These are phyloP conservation scores for Penicillium sp. DNA, from an alignment of 2,329 filamentous ascomycete genomes.

Conservation along the genomic window DNA sequence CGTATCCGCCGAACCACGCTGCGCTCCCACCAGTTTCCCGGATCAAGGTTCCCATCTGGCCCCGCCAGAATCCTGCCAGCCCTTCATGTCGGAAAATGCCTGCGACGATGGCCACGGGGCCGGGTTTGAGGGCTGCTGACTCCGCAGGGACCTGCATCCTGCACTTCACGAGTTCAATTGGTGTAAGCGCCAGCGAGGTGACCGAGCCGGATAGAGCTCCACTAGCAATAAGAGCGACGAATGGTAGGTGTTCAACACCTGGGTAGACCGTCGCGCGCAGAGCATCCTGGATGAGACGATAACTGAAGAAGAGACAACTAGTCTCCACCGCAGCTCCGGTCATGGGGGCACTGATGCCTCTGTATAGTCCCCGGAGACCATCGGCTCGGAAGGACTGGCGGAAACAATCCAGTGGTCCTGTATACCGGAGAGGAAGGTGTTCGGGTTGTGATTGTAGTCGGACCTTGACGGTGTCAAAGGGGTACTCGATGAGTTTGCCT, in stretches of 20 bases:
- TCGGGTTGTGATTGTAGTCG: constrained; percentile 94
- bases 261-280: constrained; percentile 65
- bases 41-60: constrained; percentile 88
- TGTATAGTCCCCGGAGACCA: constrained; percentile 79
- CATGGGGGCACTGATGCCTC: constrained; percentile 87
- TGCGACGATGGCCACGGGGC: constrained; percentile 68
- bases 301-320: constrained; percentile 89
- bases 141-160: constrained; percentile 79
- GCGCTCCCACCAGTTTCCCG: constrained; percentile 90
- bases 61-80: constrained; percentile 86
- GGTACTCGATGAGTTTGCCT: constrained; percentile 96
- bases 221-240: constrained; percentile 72
- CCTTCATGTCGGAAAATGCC: constrained; percentile 82
- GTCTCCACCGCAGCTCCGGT: constrained; percentile 89
- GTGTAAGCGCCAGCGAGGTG: constrained; percentile 86
- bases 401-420: constrained; percentile 89
- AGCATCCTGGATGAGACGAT: constrained; percentile 61
- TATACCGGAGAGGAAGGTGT: constrained; percentile 75
- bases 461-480: constrained; percentile 98
- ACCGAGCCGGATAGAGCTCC: constrained; percentile 85
- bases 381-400: constrained; percentile 76
- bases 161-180: constrained; percentile 96
- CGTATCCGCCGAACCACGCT: constrained; percentile 92
- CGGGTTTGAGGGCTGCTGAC: constrained; percentile 42
- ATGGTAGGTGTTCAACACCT: constrained; percentile 59